These are phyloP conservation scores for Kokia cookei DNA, from an alignment of 441 rosid genomes.

Conservation along the genomic window DNA sequence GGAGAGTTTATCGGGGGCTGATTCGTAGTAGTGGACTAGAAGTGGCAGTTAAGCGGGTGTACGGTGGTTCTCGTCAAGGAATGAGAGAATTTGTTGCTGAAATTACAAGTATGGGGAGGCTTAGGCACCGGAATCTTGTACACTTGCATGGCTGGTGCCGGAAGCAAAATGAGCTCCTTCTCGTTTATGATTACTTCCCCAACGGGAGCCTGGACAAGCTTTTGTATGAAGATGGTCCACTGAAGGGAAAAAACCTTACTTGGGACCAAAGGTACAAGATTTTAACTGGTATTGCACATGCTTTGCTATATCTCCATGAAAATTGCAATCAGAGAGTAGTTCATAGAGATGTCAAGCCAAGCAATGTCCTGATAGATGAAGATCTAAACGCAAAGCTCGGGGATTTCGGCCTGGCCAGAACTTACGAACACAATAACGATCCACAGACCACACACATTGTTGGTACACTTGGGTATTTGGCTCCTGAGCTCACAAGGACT, in stretches of 20 bases:
- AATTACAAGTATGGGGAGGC: conserved; percentile 43
- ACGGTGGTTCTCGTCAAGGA: conserved; percentile 50
- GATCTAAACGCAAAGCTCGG: conserved; percentile 29
- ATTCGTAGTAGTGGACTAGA: conserved; percentile 22
- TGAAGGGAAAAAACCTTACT: conserved; percentile 10
- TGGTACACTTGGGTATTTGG: conserved; percentile 40
- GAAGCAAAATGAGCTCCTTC: conserved; percentile 22
- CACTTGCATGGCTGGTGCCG: conserved; percentile 36
- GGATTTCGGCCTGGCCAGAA: conserved; percentile 36
- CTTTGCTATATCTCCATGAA: conserved; percentile 28
- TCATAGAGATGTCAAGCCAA: conserved; percentile 38
- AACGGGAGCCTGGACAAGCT: conserved; percentile 37
- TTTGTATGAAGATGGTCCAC: conserved; percentile 8
- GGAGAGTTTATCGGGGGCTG: conserved; percentile 42
- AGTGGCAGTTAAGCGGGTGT: conserved; percentile 50
- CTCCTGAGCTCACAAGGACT: conserved; percentile 32
- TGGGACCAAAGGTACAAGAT: conserved; percentile 40
- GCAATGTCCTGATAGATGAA: conserved; percentile 28
- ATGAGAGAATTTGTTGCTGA: conserved; percentile 60
- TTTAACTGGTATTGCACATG: conserved; percentile 30
- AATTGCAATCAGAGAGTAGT: conserved; percentile 37
- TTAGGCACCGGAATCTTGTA: conserved; percentile 49
- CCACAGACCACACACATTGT: conserved; percentile 31
- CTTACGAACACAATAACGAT: conserved; percentile 27
- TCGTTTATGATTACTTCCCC: conserved; percentile 32